Evolutionary conservation across 2,329 filamentous ascomycete genomes (phyloP), one percentile per base, ranked within the genome.

Genomic region (Clarireedia monteithiana): DNA sequence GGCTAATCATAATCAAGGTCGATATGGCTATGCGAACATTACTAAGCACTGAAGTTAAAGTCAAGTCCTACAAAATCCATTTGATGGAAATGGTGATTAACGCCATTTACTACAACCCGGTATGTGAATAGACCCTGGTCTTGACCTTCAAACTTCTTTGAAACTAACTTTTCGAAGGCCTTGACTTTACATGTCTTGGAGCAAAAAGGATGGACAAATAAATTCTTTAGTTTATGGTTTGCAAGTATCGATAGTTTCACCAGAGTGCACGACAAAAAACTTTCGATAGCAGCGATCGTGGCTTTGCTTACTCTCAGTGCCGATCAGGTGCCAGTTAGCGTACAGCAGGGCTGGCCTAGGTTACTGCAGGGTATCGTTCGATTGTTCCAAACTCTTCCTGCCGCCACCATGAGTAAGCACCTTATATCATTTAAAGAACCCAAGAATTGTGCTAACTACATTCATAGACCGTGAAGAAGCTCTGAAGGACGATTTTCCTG

Each of bases 71-170:
- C 72, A 87, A 89, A 66, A 91, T 97, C 54, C 92, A 99, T 71
- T 75, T 99, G 46, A 95, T 99, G 88, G 94, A 99, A 75, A 95
- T 99, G 85, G 85, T 99, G 57, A 96, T 99, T 77, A 97, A 97
- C 73, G 85, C 89, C 55, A 91, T 97, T 66, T 95, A 97, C 78
- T 99, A 99, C 78, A 96, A 96, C 75, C 91, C 94, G 1, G 74
- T 69, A 63, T 10, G 62, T 38, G 17, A 6, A 27, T 39, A 20
- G 7, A 38, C 40, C 44, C 24, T 26, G 26, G 14, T 26, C 20
- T 26, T 23, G 4, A 12, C 15, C 9, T 15, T 17, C 5, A n/a
- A 23, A 24, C 49, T 30, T 48, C 6, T 27, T 9, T 30, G 45
- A 42, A 36, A 57, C 49, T 42, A 17, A n/a, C 34, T 10, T 20